Conservation (phyloP, 495 filamentous ascomycete genomes). For the Platismatia glauca region DNA sequence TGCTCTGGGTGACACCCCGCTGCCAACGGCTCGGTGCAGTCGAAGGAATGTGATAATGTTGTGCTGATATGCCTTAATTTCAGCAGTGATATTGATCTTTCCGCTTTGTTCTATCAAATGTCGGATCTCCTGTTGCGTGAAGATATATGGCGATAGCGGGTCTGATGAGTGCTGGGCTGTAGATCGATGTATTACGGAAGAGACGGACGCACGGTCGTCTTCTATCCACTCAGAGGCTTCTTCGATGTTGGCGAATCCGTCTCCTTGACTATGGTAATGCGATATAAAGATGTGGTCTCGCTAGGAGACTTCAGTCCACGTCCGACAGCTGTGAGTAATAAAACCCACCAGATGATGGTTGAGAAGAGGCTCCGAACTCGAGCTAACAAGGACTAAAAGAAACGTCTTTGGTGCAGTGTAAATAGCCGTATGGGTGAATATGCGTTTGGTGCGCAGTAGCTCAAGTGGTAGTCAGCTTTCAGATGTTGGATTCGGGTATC, state of each 20-base stretch:
- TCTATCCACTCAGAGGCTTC: constrained; percentile 43
- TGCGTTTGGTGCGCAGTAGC: constrained; percentile 70
- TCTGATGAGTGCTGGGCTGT: background rate
- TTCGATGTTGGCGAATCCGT: constrained; percentile 65
- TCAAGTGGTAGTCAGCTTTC: constrained; percentile 27
- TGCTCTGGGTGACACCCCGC: constrained; percentile 66
- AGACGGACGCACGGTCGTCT: constrained; percentile 36
- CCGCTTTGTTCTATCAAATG: constrained; percentile 32
- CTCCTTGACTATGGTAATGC: constrained; percentile 67
- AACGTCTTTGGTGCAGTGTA: constrained; percentile 71
- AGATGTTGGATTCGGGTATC: background rate
- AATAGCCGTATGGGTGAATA: constrained; percentile 62
- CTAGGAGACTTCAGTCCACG: constrained; percentile 29
- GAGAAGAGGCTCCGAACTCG: constrained; percentile 32
- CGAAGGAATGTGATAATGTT: constrained; percentile 81
- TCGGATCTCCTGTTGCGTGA: constrained; percentile 34
- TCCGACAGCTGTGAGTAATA: background rate
- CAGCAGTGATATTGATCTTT: constrained; percentile 43
- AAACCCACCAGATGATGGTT: constrained; percentile 41
- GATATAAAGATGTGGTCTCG: constrained; percentile 84
- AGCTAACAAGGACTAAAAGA: constrained; percentile 66
- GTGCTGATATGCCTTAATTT: constrained; percentile 71
- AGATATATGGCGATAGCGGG: background rate
- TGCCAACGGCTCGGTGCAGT: constrained; percentile 71
- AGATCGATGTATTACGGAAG: constrained; percentile 39